These are phyloP conservation scores for Rhizoctonia solani DNA, from an alignment of 1,284 basidiomycete species.

Conservation along the genomic window DNA sequence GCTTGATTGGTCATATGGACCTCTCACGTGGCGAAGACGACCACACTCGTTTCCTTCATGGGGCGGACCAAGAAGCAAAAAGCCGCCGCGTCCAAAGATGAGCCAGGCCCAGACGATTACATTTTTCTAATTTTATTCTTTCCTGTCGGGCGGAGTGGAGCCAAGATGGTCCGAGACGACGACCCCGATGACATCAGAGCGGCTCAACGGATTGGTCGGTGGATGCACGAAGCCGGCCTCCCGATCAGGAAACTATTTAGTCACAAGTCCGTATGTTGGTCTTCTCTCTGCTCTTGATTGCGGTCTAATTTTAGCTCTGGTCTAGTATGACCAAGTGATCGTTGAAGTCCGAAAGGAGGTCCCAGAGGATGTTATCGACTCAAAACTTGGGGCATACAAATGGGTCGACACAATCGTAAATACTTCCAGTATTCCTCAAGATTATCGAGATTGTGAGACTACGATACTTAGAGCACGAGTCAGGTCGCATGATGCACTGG, in stretches of 20 bases:
- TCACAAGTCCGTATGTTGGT: neutral
- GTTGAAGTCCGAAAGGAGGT: conserved; percentile 28
- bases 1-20: neutral
- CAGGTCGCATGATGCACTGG: conserved; percentile 19
- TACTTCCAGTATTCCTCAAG: neutral
- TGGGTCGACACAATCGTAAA: conserved; percentile 20
- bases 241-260: conserved; percentile 25
- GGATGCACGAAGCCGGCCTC: conserved; percentile 13
- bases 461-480: conserved; percentile 9
- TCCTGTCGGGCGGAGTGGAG: conserved; percentile 16
- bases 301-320: neutral
- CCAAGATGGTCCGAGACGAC: neutral
- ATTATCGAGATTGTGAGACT: neutral
- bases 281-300: neutral
- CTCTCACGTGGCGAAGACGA: conserved; percentile 6
- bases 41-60: neutral
- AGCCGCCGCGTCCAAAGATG: neutral
- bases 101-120: conserved; percentile 24
- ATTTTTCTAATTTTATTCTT: conserved; percentile 17
- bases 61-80: conserved; percentile 19
- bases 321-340: conserved; percentile 22
- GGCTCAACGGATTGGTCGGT: neutral
- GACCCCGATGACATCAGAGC: conserved; percentile 3
- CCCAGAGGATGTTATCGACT: conserved; percentile 19
- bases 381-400: conserved; percentile 22